Evolutionary conservation across 345 rosid species (phyloP).

Genomic region (Salix udensis): DNA sequence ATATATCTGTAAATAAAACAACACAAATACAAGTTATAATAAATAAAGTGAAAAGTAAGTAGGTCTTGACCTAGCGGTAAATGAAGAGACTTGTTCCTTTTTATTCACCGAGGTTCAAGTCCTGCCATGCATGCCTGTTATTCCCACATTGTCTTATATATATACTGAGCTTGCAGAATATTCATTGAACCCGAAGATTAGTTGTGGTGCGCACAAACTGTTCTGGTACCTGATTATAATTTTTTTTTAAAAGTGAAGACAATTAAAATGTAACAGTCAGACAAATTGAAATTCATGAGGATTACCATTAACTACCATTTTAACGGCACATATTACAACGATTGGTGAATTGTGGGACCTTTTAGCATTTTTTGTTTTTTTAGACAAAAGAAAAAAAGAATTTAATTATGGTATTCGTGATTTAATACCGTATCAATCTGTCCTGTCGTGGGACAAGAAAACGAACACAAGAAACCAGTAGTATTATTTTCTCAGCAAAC

Average conservation of each 20-base stretch:
- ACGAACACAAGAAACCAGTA: not conserved
- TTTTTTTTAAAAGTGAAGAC: no score
- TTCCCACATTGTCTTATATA: rapidly evolving
- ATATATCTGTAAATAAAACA: no score
- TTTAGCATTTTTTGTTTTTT: not conserved
- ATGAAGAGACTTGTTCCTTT: no score
- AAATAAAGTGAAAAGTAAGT: no score
- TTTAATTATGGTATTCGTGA: not conserved
- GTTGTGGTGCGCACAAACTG: no score
- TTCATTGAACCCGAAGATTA: rapidly evolving
- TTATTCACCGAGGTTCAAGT: no score
- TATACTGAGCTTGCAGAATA: rapidly evolving
- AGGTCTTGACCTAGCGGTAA: no score
- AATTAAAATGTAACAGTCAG: not conserved
- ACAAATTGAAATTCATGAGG: no score
- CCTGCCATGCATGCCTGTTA: no score
- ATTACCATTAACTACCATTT: not conserved
- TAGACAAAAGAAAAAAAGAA: not conserved
- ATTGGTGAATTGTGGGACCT: not conserved
- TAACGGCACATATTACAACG: not conserved
- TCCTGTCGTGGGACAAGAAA: not conserved
- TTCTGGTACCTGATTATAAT: no score
- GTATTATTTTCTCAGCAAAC: not conserved
- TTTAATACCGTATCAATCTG: not conserved
- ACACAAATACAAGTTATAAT: no score